These are phyloP conservation scores for Fusarium austroafricanum DNA, from an alignment of 2,329 filamentous ascomycete genomes.

Conservation along the genomic window DNA sequence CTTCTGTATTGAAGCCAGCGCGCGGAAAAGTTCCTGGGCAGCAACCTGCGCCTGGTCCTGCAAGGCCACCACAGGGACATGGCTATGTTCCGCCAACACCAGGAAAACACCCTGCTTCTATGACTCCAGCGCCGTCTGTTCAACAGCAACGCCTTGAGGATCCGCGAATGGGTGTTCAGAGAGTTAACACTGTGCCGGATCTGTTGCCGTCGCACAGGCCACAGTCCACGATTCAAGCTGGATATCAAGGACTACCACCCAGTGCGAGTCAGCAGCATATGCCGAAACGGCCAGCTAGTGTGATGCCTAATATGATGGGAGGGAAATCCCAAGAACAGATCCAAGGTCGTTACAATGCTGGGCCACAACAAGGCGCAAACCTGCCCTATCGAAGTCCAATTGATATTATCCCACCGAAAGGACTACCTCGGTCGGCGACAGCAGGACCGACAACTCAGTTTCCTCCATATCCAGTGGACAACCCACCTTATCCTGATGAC, in stretches of 20 bases:
- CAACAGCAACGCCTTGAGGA: constrained; percentile 37
- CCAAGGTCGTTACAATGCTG: neutral
- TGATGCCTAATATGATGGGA: constrained; percentile 39
- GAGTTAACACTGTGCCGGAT: constrained; percentile 43
- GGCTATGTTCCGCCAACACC: constrained; percentile 40
- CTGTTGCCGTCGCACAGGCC: constrained; percentile 36
- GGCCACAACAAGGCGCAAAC: constrained; percentile 15
- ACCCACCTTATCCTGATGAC: constrained; percentile 33
- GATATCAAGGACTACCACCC: constrained; percentile 1
- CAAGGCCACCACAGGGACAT: constrained; percentile 20
- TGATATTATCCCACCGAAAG: constrained; percentile 27
- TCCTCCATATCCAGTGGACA: constrained; percentile 30
- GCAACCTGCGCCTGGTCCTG: constrained; percentile 1
- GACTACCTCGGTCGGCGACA: constrained; percentile 34
- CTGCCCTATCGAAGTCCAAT: constrained; percentile 30
- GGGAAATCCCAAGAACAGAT: constrained; percentile 12
- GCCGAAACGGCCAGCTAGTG: constrained; percentile 35
- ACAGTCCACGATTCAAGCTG: constrained; percentile 19
- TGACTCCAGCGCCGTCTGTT: constrained; percentile 41
- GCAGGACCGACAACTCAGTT: constrained; percentile 31
- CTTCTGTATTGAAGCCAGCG: constrained; percentile 43
- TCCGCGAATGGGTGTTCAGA: constrained; percentile 35
- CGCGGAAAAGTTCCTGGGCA: constrained; percentile 32
- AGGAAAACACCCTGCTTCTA: constrained; percentile 41
- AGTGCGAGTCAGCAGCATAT: constrained; percentile 16